A percentile compares a stretch with the other conserved stretches of the same genome.
Evolutionary conservation across 441 rosid species (phyloP).

Genomic region (Brassica hybrid): DNA sequence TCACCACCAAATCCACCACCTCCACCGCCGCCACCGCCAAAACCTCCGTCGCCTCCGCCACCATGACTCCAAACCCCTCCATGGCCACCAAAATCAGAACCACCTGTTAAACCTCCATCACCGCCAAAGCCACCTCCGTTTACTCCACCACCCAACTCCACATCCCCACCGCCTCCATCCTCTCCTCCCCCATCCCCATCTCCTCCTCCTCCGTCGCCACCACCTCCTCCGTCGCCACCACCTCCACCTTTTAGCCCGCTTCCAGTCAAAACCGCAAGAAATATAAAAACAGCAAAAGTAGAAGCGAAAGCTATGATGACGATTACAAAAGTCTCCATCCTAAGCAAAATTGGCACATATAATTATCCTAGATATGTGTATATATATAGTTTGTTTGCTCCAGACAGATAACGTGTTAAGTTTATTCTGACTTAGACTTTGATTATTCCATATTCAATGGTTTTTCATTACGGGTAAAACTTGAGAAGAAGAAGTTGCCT

Average conservation of each 20-base stretch:
- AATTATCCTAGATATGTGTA: neutral
- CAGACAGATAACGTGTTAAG: constrained; percentile 20
- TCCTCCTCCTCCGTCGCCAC: neutral
- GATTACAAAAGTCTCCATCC: constrained; percentile 19
- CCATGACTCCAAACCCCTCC: constrained; percentile 23
- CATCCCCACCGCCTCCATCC: constrained; percentile 8
- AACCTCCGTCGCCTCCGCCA: constrained; percentile 17
- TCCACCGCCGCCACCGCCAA: neutral
- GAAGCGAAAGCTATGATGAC: constrained; percentile 21
- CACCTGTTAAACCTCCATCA: constrained; percentile 19
- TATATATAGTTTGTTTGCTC: neutral
- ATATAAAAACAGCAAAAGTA: neutral
- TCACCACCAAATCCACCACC: constrained; percentile 16
- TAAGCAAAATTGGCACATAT: neutral
- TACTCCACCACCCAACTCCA: neutral
- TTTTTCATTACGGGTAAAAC: constrained; percentile 6
- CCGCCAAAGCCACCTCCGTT: constrained; percentile 11
- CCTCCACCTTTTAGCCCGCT: constrained; percentile 4
- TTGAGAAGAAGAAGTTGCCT: constrained; percentile 6
- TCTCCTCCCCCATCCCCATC: neutral
- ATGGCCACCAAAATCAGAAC: constrained; percentile 8
- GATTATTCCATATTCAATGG: constrained; percentile 12
- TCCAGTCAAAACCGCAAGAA: neutral
- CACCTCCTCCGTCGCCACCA: constrained; percentile 8
- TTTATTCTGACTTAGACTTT: constrained; percentile 26